Percentiles rank a stretch among this genome's conserved stretches.
Conservation (phyloP, 306 rosid species). For the Malus sylvestris region DNA sequence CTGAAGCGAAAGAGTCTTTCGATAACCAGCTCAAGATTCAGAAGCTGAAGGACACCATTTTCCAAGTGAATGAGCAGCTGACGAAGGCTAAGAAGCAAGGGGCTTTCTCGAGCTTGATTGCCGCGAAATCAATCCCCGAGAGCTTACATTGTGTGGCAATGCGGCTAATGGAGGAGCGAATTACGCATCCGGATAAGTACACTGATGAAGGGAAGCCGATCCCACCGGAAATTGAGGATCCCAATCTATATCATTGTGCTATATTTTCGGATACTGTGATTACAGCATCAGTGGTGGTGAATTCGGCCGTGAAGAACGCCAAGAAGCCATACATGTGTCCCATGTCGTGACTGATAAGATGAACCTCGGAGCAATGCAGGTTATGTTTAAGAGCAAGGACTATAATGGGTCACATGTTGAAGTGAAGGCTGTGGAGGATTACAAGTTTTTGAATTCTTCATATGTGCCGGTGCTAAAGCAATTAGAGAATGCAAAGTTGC, state of each 20-base stretch:
- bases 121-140: constrained; percentile 80
- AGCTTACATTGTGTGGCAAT: constrained; percentile 68
- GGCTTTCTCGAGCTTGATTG: constrained; percentile 85
- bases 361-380: constrained; percentile 94
- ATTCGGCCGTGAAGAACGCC: constrained; percentile 69
- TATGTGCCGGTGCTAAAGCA: constrained; percentile 77
- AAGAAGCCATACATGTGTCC: constrained; percentile 75
- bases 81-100: constrained; percentile 92
- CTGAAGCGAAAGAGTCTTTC: constrained; percentile 85
- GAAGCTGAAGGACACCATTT: constrained; percentile 88
- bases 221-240: constrained; percentile 62
- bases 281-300: constrained; percentile 79
- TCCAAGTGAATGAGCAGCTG: constrained; percentile 73
- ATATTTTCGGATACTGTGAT: constrained; percentile 73
- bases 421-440: constrained; percentile 83
- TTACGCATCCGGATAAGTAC: constrained; percentile 61
- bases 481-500: constrained; percentile 64
- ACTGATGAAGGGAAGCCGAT: constrained; percentile 48
- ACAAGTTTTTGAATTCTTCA: constrained; percentile 69
- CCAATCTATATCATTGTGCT: constrained; percentile 70
- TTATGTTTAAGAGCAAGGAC: constrained; percentile 68
- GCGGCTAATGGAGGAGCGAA: constrained; percentile 72
- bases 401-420: constrained; percentile 68
- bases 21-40: constrained; percentile 95
- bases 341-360: constrained; percentile 88